phyloP scores from a whole-genome alignment of 1,284 basidiomycete species.

The Acaromyces ingoldii region DNA sequence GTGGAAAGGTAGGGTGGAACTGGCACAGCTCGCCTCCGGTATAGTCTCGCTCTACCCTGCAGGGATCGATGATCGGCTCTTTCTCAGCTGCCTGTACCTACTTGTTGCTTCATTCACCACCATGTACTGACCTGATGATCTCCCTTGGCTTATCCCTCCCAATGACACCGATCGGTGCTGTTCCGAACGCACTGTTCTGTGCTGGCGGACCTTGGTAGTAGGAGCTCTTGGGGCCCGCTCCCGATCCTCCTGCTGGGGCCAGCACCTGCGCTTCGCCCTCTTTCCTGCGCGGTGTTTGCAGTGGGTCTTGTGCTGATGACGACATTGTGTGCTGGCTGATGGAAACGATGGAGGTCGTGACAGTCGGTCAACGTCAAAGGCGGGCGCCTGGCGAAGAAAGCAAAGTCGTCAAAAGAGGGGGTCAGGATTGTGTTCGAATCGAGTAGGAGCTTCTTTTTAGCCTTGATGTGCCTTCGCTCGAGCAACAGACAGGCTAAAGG shows the following conservation, averaged over 20 bases:
- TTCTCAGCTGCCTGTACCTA: background rate
- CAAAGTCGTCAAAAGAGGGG: too few species aligned
- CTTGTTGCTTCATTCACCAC: background rate
- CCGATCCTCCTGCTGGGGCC: background rate
- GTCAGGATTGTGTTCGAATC: too few species aligned
- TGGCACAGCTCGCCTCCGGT: conserved; percentile 72
- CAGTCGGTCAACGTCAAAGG: too few species aligned
- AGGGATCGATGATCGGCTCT: background rate
- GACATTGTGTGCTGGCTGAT: too few species aligned
- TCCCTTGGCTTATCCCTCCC: conserved; percentile 78
- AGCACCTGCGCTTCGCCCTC: too few species aligned
- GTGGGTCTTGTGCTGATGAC: too few species aligned
- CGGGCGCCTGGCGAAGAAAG: too few species aligned
- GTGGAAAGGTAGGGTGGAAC: conserved; percentile 68
- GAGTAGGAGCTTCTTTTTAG: too few species aligned
- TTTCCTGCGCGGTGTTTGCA: too few species aligned
- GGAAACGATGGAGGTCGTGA: too few species aligned
- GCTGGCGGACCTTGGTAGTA: conserved; percentile 38
- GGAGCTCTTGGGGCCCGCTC: conserved; percentile 12
- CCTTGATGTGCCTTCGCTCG: too few species aligned
- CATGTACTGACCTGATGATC: conserved; percentile 59
- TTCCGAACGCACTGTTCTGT: conserved; percentile 64
- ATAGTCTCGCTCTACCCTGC: conserved; percentile 72
- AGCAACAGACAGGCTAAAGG: too few species aligned
- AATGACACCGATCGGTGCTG: conserved; percentile 69